phyloP scores from a whole-genome alignment of 768 basidiomycete genomes.

The Hemileccinum rubropunctum region DNA sequence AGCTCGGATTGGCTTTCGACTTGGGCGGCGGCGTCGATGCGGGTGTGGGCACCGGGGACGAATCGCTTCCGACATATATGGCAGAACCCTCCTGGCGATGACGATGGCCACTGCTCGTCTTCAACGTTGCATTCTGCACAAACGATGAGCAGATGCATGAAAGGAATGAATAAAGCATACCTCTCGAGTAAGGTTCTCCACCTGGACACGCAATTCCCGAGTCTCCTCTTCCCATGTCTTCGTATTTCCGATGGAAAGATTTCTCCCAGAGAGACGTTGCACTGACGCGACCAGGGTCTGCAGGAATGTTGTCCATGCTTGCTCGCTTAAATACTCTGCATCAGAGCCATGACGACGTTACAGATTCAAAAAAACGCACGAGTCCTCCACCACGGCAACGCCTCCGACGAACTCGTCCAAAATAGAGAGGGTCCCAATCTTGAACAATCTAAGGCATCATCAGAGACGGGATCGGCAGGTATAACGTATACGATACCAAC shows the following conservation, averaged over 20 bases:
- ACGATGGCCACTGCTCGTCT: background rate
- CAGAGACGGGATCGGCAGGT: background rate
- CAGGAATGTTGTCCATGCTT: slow-evolving; percentile 61
- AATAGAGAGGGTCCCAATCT: slow-evolving; percentile 55
- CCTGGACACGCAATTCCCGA: slow-evolving; percentile 52
- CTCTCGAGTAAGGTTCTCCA: slow-evolving; percentile 67
- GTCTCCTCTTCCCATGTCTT: slow-evolving; percentile 55
- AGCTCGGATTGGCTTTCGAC: slow-evolving; percentile 35
- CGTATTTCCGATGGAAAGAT: slow-evolving; percentile 49
- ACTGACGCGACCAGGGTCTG: slow-evolving; percentile 59
- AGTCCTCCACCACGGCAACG: slow-evolving; percentile 53
- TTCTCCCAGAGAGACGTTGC: slow-evolving; percentile 63
- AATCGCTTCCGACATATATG: slow-evolving; percentile 12
- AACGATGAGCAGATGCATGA: background rate
- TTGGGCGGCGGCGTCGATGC: slow-evolving; percentile 18
- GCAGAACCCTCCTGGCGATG: slow-evolving; percentile 18
- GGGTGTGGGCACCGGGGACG: background rate
- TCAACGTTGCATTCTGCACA: slow-evolving; percentile 8
- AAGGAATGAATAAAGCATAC: slow-evolving; percentile 33
- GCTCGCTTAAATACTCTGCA: slow-evolving; percentile 45
- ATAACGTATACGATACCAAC: slow-evolving; percentile 40
- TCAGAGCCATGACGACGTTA: slow-evolving; percentile 11
- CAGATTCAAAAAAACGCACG: slow-evolving; percentile 44
- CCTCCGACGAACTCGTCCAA: slow-evolving; percentile 67
- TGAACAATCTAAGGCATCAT: slow-evolving; percentile 49